These are phyloP conservation scores for Komagataella ulmi DNA, from an alignment of 805 yeast species.

Conservation along the genomic window DNA sequence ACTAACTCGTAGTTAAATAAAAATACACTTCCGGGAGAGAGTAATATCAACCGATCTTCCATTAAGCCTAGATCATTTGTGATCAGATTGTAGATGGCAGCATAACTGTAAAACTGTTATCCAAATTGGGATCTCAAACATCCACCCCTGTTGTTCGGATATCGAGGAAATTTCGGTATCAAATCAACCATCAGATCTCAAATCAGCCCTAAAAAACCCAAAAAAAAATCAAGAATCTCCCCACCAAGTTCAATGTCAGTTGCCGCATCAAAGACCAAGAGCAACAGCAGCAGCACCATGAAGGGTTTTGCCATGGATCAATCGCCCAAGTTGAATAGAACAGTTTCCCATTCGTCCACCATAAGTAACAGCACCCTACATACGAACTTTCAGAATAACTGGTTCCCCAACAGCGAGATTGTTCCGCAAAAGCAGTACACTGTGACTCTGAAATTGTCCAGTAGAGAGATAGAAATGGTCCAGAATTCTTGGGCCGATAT, in stretches of 20 bases:
- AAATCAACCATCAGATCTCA: neutral
- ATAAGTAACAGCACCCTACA: slow-evolving; percentile 13
- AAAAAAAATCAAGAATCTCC: neutral
- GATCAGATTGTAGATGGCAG: neutral
- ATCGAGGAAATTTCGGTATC: neutral
- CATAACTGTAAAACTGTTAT: neutral
- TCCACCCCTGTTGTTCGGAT: neutral
- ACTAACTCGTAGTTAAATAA: too few species aligned
- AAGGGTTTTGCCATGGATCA: neutral
- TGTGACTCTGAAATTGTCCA: slow-evolving; percentile 13
- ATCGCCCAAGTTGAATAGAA: neutral
- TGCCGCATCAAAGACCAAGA: neutral
- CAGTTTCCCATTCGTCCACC: slow-evolving; percentile 8
- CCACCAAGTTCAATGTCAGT: neutral
- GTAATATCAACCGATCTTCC: too few species aligned
- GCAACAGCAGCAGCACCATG: neutral
- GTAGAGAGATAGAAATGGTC: slow-evolving; percentile 28
- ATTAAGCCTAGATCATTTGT: too few species aligned
- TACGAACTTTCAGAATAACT: slow-evolving; percentile 16
- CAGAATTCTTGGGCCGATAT: slow-evolving; percentile 34
- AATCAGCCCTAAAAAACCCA: neutral
- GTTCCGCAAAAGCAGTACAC: slow-evolving; percentile 10
- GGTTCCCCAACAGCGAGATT: slow-evolving; percentile 19
- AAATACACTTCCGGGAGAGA: too few species aligned
- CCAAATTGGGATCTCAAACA: neutral